Evolutionary conservation across 768 basidiomycete species (phyloP), one percentile per base, ranked within the genome.

Genomic region (Podaxis mareebaensis): DNA sequence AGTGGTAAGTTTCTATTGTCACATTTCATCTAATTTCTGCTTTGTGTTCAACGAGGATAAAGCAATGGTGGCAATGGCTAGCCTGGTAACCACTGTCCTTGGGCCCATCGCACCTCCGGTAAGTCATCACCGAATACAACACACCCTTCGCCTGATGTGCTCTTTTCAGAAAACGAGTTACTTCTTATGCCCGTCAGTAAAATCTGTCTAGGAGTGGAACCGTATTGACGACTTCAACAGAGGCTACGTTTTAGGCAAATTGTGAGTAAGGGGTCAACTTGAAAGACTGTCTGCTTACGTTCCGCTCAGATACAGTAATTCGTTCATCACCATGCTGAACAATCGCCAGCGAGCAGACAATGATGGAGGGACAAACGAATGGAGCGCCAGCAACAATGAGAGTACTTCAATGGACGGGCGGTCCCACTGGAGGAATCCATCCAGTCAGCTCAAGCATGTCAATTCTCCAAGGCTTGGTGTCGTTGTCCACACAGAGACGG

Each of bases 241-340:
- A 12, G 54, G 61, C 2, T 63, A 57, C 22, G 61, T 63, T 6
- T 46, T 63, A 30, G 55, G 61, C 13, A 63, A 63, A 56, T 12
- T 63, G 61, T 63, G 46, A 63, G 61, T 28, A 17, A 30, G 15
- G 2, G 8, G n/a, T 20, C 15, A 8, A 5, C 39, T 15, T 11
- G 3, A 12, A 10, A 7, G 12, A 38, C n/a, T 20, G 17, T 44
- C 26, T 48, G 12, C 20, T 22, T 36, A 48, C 6, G 51, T 15
- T 51, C 40, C 13, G 2, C 3, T 57, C 22, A 57, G 61, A 39
- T 63, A 63, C 46, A 63, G 61, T 39, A 63, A 63, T 15, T 63
- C 61, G 3, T 63, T 63, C n/a, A 57, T 63, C 36, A 56, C 48
- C 2, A 63, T 63, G 61, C 55, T 63, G 46, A 63, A 63, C 28